These are phyloP conservation scores for Aspergillus brunneoviolaceus DNA, from an alignment of 2,329 filamentous ascomycete genomes.

Conservation along the genomic window DNA sequence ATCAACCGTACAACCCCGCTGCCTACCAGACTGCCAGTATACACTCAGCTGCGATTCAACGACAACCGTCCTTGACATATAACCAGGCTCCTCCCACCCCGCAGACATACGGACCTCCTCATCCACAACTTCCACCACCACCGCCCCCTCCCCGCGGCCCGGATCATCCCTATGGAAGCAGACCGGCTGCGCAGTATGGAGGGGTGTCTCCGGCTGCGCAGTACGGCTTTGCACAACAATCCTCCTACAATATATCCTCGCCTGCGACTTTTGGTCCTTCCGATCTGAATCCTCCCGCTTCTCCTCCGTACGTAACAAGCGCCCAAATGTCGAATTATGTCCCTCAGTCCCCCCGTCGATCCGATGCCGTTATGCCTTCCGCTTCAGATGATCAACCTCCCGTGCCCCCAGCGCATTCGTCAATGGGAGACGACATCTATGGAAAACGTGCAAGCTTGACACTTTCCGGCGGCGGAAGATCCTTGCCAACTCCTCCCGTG, in stretches of 20 bases:
- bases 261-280: constrained; percentile 19
- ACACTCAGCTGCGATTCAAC: constrained; percentile 34
- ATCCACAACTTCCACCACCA: constrained; percentile 30
- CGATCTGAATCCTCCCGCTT: constrained; percentile 16
- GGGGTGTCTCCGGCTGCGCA: constrained; percentile 24
- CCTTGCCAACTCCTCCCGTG: constrained; percentile 50
- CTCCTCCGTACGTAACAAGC: constrained; percentile 24
- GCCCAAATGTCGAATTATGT: constrained; percentile 26
- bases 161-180: constrained; percentile 40
- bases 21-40: constrained; percentile 46
- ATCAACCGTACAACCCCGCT: constrained; percentile 52
- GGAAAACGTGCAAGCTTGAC: constrained; percentile 28
- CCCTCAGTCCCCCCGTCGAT: constrained; percentile 24
- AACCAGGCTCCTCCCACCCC: constrained; percentile 32
- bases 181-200: constrained; percentile 31
- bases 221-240: constrained; percentile 30
- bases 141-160: constrained; percentile 40
- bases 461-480: constrained; percentile 35
- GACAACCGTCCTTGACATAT: constrained; percentile 32
- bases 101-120: constrained; percentile 33
- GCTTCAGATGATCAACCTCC: constrained; percentile 35
- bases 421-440: constrained; percentile 26
- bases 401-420: constrained; percentile 33
- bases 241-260: constrained; percentile 29
- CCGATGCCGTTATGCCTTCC: constrained; percentile 18